Evolutionary conservation across 805 yeast genomes (phyloP), one percentile per base, ranked within the genome.

Genomic region (Cyberlindnera maclurae): DNA sequence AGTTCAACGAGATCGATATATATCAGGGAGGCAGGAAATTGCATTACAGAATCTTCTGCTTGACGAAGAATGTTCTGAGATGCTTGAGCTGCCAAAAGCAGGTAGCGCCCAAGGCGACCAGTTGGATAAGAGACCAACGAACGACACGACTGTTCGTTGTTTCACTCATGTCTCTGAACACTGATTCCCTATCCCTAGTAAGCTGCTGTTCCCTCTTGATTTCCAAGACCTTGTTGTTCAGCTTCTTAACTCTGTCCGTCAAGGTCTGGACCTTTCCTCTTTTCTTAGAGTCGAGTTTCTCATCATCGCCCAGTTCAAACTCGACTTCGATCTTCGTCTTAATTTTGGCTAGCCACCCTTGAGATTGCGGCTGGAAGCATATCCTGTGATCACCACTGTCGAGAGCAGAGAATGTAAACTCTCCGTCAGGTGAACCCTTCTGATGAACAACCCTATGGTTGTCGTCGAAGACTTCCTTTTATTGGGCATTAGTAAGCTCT

Each of bases 371-470:
- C 44, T 64, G 67, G 45, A 82, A 65, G 60, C 93, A 82, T 57
- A 82, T 75, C 60, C 76, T 77, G 63, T 82, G 90, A 54, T 82
- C 90, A 51, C 93, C 93, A 13, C 82, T 66, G 46, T 80, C 89
- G 30, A 74, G 60, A 2, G 90, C 82, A 28, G 83, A 76, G 64
- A 81, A 82, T 9, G 86, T 73, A 54, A 82, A 79, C 45, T 79
- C 83, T 24, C 88, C 87, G 30, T 63, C 60, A 30, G 86, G 74
- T 8, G 73, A 58, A 29, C 79, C 75, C 59, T 75, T 80, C 55
- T 81, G 89, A 43, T 75, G 74, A 20, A 78, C 83, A 39, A 82
- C 89, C 50, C 82, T 65, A 56, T 82, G 85, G 60, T 82, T 75
- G 59, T 80, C 80, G 59, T 82, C 89, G 49, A 82, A 82, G 8